phyloP scores from a whole-genome alignment of 2,329 filamentous ascomycete species.

The Epichloe bromicola region DNA sequence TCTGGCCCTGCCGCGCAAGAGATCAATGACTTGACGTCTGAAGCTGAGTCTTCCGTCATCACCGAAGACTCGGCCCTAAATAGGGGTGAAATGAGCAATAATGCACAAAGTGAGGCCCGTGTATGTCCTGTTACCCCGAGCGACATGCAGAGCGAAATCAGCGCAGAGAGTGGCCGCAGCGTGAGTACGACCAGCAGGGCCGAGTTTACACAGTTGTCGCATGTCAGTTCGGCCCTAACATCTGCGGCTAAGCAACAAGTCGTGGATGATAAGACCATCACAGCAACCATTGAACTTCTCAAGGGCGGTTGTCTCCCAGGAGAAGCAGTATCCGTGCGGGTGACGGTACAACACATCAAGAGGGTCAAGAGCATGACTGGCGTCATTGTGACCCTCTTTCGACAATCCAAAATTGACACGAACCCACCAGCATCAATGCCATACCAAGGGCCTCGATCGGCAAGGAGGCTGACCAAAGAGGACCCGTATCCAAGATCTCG shows the following conservation, averaged over 20 bases:
- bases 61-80: slow-evolving; percentile 23
- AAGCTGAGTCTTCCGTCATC: slow-evolving; percentile 23
- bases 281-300: slow-evolving; percentile 68
- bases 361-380: slow-evolving; percentile 82
- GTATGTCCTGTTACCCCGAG: slow-evolving; percentile 24
- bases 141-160: slow-evolving; percentile 54
- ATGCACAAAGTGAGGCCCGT: slow-evolving; percentile 9
- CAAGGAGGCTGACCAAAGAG: slow-evolving; percentile 59
- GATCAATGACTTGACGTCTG: slow-evolving; percentile 20
- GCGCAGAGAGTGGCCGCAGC: slow-evolving; percentile 56
- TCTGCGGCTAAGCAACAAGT: slow-evolving; percentile 26
- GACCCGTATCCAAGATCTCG: slow-evolving; percentile 80
- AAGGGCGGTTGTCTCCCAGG: slow-evolving; percentile 78
- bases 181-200: slow-evolving; percentile 49
- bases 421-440: slow-evolving; percentile 41
- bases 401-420: slow-evolving; percentile 82
- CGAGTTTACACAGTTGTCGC: slow-evolving; percentile 25
- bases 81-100: slow-evolving; percentile 24
- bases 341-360: slow-evolving; percentile 79
- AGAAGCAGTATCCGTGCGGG: slow-evolving; percentile 66
- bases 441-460: slow-evolving; percentile 39
- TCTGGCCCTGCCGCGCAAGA: slow-evolving; percentile 29
- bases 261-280: slow-evolving; percentile 65
- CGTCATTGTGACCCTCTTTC: slow-evolving; percentile 83
- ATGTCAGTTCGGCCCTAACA: slow-evolving; percentile 16